Percentiles rank a stretch among this genome's conserved stretches.
These are phyloP conservation scores for Didymella sp. DNA, from an alignment of 2,329 filamentous ascomycete genomes.

Conservation along the genomic window DNA sequence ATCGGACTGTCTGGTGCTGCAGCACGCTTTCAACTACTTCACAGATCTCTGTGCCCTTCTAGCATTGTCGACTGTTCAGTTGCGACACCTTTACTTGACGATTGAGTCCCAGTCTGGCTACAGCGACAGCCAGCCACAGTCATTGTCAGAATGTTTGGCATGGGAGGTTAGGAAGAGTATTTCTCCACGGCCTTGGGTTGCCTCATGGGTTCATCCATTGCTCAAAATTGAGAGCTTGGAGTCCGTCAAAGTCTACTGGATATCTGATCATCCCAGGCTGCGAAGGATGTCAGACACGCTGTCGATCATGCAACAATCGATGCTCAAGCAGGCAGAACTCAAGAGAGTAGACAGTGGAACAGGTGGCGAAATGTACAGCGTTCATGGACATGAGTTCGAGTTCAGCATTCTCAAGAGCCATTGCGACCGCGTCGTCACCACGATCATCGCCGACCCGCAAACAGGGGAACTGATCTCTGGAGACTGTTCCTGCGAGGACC, in stretches of 20 bases:
- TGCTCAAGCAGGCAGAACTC: slow-evolving; percentile 14
- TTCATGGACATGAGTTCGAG: slow-evolving; percentile 1
- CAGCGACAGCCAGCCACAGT: slow-evolving; percentile 14
- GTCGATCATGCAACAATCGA: slow-evolving; percentile 19
- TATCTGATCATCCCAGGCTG: slow-evolving; percentile 22
- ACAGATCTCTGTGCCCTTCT: slow-evolving; percentile 31
- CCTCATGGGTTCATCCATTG: slow-evolving; percentile 30
- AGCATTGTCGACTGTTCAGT: slow-evolving; percentile 24
- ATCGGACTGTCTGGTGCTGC: slow-evolving; percentile 27
- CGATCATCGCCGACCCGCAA: background rate
- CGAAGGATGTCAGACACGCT: slow-evolving; percentile 25
- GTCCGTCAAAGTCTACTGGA: slow-evolving; percentile 26
- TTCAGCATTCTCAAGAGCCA: slow-evolving; percentile 4
- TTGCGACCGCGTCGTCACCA: background rate
- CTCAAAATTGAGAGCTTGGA: slow-evolving; percentile 25
- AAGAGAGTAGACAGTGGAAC: background rate
- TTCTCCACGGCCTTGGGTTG: slow-evolving; percentile 14
- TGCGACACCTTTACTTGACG: slow-evolving; percentile 26
- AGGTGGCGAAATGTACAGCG: background rate
- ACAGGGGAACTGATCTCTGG: slow-evolving; percentile 1
- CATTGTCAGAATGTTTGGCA: slow-evolving; percentile 18
- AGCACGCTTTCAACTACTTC: slow-evolving; percentile 32
- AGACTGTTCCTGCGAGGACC: slow-evolving; percentile 8
- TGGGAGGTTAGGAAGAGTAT: slow-evolving; percentile 22
- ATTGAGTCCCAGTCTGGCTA: slow-evolving; percentile 24